Evolutionary conservation across 306 rosid species (phyloP), one percentile per base, ranked within the genome.

Genomic region (Vigna mungo): DNA sequence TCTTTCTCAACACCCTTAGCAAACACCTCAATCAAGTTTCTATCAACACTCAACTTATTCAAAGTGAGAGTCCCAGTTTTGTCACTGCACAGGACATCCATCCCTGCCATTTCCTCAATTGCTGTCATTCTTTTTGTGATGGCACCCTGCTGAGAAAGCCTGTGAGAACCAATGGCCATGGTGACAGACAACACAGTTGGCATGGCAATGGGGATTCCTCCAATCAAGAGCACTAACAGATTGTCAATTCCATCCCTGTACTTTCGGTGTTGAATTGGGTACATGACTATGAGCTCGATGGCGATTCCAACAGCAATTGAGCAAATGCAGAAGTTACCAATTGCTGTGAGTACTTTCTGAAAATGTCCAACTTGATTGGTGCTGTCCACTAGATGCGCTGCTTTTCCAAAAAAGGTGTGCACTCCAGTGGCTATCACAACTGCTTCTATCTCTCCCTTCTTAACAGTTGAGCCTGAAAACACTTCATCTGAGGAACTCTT

Each of bases 81-180:
- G 75, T 95, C 98, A 88, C 98, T 95, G 81, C 98, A 95, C 9
- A 95, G 89, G 25, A 95, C 97, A 78, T 95, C 97, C 98, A 95
- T 95, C 39, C 98, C 98, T 11, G 97, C 97, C 97, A 95, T 95
- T 91, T 95, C 95, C 82, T 95, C 98, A 79, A 95, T 95, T 43
- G 98, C 98, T 5, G 98, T 92, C 98, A 95, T 95, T 66, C 98
- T 81, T 73, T 95, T 95, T n/a, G 97, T 95, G 47, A 95, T 92
- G 12, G 96, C 98, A n/a, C 98, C 98, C 75, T 92, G 98, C 77
- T 92, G 93, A 46, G 98, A 89, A 13, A 95, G 94, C 84, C 97
- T 88, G 70, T 95, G 98, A 72, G 98, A 95, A 47, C 98, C 98
- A 77, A 92, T 95, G 61, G 98, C 98, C 98, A 94, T 94, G 15